Evolutionary conservation across 176 grass and related monocot genomes (phyloP), one percentile per base, ranked within the genome.

Genomic region (Bonia amplexicaulis): DNA sequence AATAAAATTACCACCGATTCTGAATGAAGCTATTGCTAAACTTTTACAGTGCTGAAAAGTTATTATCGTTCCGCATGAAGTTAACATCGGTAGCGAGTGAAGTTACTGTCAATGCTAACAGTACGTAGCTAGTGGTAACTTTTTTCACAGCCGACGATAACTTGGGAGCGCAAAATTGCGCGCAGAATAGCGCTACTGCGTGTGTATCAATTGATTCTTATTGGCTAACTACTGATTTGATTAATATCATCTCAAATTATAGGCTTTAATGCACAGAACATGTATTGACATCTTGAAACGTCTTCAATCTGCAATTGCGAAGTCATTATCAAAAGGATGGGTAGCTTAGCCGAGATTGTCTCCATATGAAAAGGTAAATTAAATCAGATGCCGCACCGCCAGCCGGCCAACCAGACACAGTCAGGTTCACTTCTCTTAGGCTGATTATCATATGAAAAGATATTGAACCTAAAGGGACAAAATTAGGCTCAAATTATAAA

Each of bases 301-400:
- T 63, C 33, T 11, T 77, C 16, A 39, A 37, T 26, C 42, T 55
- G 55, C 48, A 31, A 61, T 48, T 87, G 58, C 23, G 58, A 66
- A 74, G 89, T 87, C 89, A 51, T 79, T 68, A 23, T 87, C 80
- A 2, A 35, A 52, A 80, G 40, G 51, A 5, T 87, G 52, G 80
- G 89, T 90, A 48, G 84, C 74, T 73, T 74, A 55, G 69, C 33
- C 67, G 9, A 22, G 41, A 72, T 47, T 67, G 81, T 83, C 66
- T 61, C 84, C 89, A 60, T 87, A 84, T 84, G 80, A 87, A 83
- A 59, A 73, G 14, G 84, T 66, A 90, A 90, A 83, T 79, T 33
- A 33, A 33, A 33, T 33, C 73, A 35, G 67, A 90, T 79, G 80
- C 89, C 77, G 71, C 71, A 25, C 42, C 49, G 69, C 12, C 27